Evolutionary conservation across 2,329 filamentous ascomycete genomes (phyloP).

Genomic region (Allantophomopsis cytisporea): DNA sequence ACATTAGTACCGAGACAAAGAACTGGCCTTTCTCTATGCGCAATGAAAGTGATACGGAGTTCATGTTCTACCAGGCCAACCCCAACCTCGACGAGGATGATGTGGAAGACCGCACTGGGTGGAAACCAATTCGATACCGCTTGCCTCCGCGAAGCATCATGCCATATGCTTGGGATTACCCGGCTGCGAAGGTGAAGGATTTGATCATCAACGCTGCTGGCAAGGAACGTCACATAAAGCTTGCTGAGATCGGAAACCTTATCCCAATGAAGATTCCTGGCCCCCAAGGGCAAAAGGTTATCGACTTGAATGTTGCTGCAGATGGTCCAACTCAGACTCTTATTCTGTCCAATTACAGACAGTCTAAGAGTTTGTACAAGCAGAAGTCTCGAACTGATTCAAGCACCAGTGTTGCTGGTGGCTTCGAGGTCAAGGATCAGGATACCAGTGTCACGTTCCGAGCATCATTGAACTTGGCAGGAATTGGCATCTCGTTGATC

Average conservation of each 20-base stretch:
- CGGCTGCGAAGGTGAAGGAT: slow-evolving; percentile 91
- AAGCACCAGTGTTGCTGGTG: slow-evolving; percentile 36
- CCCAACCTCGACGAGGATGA: slow-evolving; percentile 90
- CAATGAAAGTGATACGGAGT: slow-evolving; percentile 94
- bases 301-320: slow-evolving; percentile 92
- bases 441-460: slow-evolving; percentile 82
- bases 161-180: slow-evolving; percentile 99
- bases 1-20: slow-evolving; percentile 80
- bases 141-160: slow-evolving; percentile 92
- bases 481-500: slow-evolving; percentile 85
- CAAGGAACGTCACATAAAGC: slow-evolving; percentile 80
- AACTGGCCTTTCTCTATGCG: slow-evolving; percentile 99
- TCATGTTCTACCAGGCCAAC: slow-evolving; percentile 91
- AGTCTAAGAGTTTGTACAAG: slow-evolving; percentile 81
- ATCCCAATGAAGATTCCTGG: slow-evolving; percentile 82
- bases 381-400: slow-evolving; percentile 39
- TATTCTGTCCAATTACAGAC: slow-evolving; percentile 86
- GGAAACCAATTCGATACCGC: slow-evolving; percentile 85
- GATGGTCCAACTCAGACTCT: slow-evolving; percentile 92
- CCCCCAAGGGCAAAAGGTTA: slow-evolving; percentile 62
- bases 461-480: slow-evolving; percentile 76
- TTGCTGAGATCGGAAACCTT: slow-evolving; percentile 92
- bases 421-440: slow-evolving; percentile 89
- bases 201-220: slow-evolving; percentile 69
- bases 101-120: slow-evolving; percentile 68